Evolutionary conservation across 2,329 filamentous ascomycete species (phyloP).

Genomic region (Tympanopsis confertula): DNA sequence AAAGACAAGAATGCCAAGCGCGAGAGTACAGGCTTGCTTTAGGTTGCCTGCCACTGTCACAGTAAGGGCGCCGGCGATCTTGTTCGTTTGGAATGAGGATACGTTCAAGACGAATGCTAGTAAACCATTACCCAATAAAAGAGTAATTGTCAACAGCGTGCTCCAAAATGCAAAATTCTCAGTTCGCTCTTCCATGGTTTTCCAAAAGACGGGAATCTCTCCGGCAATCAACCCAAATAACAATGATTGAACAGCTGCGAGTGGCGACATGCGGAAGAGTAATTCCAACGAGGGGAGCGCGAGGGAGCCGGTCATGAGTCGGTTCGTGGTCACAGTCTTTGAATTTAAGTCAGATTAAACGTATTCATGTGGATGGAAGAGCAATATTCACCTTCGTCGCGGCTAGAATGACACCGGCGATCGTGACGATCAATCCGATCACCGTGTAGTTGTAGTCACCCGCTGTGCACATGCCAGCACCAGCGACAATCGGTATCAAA

Average conservation of each 20-base stretch:
- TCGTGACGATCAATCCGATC: conserved; percentile 40
- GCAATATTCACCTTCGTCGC: conserved; percentile 33
- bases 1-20: conserved; percentile 40
- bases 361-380: background rate
- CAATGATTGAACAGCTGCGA: conserved; percentile 43
- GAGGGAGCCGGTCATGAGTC: conserved; percentile 49
- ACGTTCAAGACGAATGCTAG: conserved; percentile 44
- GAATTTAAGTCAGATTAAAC: background rate
- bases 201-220: no score
- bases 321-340: conserved; percentile 49
- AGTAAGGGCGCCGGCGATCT: conserved; percentile 41
- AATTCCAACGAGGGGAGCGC: conserved; percentile 46
- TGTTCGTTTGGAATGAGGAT: conserved; percentile 45
- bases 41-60: conserved; percentile 49
- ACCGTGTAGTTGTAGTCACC: conserved; percentile 53
- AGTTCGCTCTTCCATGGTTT: no score
- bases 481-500: conserved; percentile 44
- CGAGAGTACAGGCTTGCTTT: conserved; percentile 43
- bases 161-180: conserved; percentile 21
- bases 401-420: conserved; percentile 40
- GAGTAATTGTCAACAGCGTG: conserved; percentile 20
- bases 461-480: conserved; percentile 45
- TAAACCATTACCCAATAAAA: conserved; percentile 36
- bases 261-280: conserved; percentile 49
- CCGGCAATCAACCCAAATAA: conserved; percentile 38